Evolutionary conservation across 2,329 filamentous ascomycete species (phyloP), one percentile per base, ranked within the genome.

Genomic region (Pseudonectria buxi): DNA sequence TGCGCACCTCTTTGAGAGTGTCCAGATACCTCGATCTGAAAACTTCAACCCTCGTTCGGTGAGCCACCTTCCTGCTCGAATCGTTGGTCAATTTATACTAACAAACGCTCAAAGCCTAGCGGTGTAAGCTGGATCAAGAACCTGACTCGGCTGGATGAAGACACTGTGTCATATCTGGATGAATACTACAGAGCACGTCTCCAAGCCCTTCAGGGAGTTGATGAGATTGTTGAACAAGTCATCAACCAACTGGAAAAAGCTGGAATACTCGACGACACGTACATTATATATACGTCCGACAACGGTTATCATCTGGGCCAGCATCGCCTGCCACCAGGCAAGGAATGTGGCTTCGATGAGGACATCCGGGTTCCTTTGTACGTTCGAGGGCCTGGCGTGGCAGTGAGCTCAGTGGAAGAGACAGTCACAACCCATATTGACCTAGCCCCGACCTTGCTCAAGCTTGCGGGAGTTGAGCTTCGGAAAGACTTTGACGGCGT

Each of bases 31-130:
- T 0, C 64, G 82, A 7, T 78, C 71, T 0, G 59, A 65, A 0
- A 76, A 77, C 51, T 86, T 86, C 57, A 86, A 87, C 45, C 80
- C 81, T 0, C 67, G 75, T 3, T 59, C 64, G 42, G 72, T 74
- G 54, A 26, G 60, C 51, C 3, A 4, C 25, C 26, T 16, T 2
- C 14, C 13, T 7, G 2, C 11, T 10, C 9, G 10, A 16, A 10
- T 9, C 24, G 7, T 33, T 24, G 37, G 32, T n/a, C 18, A 41
- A 7, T 15, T 7, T 35, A 36, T 2, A 45, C 13, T 15, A 6
- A 2, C 1, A 12, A 12, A 2, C 3, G 9, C 18, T 9, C 12
- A 13, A 4, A 56, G 53, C 47, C 51, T 2, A 57, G 55, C 7
- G 45, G 53, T n/a, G 71, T 65, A n/a, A 65, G 56, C 27, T 76